Base-by-base conservation (phyloP, 805 yeast species). In the Sugiyamaella marilandica region DNA sequence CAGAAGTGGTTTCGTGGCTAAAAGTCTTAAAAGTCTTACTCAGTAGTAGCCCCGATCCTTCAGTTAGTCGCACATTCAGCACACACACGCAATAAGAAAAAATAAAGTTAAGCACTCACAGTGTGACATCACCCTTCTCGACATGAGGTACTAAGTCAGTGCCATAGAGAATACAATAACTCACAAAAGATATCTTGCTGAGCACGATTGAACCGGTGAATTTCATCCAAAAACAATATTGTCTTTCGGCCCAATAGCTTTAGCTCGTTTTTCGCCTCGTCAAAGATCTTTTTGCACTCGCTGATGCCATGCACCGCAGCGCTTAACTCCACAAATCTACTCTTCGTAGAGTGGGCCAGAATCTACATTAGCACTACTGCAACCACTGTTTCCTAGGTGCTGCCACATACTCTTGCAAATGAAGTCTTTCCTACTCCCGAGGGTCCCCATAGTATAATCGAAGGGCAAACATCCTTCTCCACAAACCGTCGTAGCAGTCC, bases 341-440 rank as follows among this genome's bases (percentile, higher is more conserved):
- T 73, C 43, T 57, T 53, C 2, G 62, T 56, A 14, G 52, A 47
- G 21, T 70, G 63, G 0, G 90, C 83, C n/a, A 86, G 69, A 34
- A 84, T 77, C 47, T 45, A 13, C 19, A 36, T 45, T 32, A 45
- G 47, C 14, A 4, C 19, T 11, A 5, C 8, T n/a, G n/a, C n/a
- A n/a, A n/a, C n/a, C n/a, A n/a, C n/a, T n/a, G n/a, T 9, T 32
- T 29, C 37, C 14, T 5, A 5, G n/a, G 2, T 8, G 2, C 19
- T 8, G n/a, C 13, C 10, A 45, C 47, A 13, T 32, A 45, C 47
- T n/a, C 85, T 67, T 0, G 95, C 94, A 26, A 94, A 65, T 0
- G 97, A 85, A 0, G 99, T 94, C 65, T 94, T 94, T 0, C 75
- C 94, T 92, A 89, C 91, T 0, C 99, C 99, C 1, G 97, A 95